These are phyloP conservation scores for Coniferiporia weirii DNA, from an alignment of 1,284 basidiomycete genomes.

Conservation along the genomic window DNA sequence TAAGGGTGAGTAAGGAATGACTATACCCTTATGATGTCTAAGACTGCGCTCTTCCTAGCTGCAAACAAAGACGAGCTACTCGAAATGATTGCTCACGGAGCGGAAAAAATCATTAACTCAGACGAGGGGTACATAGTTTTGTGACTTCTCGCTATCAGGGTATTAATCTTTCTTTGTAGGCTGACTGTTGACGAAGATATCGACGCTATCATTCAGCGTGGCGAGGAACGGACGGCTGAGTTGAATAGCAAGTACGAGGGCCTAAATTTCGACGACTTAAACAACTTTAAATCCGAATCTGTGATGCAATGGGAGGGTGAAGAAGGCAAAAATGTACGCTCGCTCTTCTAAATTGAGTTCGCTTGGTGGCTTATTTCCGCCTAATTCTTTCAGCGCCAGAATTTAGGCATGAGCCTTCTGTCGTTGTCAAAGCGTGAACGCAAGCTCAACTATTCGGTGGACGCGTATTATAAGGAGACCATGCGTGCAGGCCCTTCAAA, in stretches of 20 bases:
- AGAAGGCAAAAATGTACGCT: slow-evolving; percentile 53
- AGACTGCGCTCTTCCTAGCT: slow-evolving; percentile 36
- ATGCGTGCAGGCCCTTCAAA: slow-evolving; percentile 77
- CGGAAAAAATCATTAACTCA: slow-evolving; percentile 92
- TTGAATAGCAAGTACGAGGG: slow-evolving; percentile 92
- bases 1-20: slow-evolving; percentile 43
- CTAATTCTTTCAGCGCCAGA: slow-evolving; percentile 48
- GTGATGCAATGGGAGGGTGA: slow-evolving; percentile 95
- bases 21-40: background rate
- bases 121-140: slow-evolving; percentile 48
- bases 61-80: slow-evolving; percentile 95
- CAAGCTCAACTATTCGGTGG: slow-evolving; percentile 93
- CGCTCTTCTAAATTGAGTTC: background rate
- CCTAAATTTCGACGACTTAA: slow-evolving; percentile 91
- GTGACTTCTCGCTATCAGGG: background rate
- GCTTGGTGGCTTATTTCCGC: background rate
- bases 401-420: slow-evolving; percentile 75
- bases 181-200: slow-evolving; percentile 89
- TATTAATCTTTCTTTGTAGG: slow-evolving; percentile 33
- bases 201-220: slow-evolving; percentile 88
- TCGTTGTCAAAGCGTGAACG: slow-evolving; percentile 94
- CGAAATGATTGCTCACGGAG: slow-evolving; percentile 98
- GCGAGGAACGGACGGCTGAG: slow-evolving; percentile 87
- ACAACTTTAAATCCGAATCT: slow-evolving; percentile 94
- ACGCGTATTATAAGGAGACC: slow-evolving; percentile 91